These are phyloP conservation scores for Ligustrum vulgare DNA, from an alignment of 257 asterid genomes.

Conservation along the genomic window DNA sequence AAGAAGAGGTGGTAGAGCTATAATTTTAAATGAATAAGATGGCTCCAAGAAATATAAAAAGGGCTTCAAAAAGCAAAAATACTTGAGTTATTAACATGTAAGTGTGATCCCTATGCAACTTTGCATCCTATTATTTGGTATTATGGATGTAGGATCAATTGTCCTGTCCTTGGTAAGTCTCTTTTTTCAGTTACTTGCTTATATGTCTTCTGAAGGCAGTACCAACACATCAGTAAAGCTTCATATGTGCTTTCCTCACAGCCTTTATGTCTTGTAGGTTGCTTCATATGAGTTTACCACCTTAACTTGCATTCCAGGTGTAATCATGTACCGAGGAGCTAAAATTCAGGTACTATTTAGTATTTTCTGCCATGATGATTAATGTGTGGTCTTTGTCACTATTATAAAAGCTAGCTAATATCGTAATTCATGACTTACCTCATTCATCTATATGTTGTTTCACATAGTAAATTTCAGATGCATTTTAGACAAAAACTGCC, in stretches of 20 bases:
- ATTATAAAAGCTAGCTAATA: not conserved
- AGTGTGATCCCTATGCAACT: not conserved
- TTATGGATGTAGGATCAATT: not conserved
- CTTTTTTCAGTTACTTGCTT: not conserved
- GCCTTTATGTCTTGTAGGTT: slow-evolving; percentile 55
- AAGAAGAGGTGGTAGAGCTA: not conserved
- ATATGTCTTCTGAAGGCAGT: not conserved
- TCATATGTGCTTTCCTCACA: not conserved
- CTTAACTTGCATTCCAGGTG: slow-evolving; percentile 99
- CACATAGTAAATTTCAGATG: not conserved
- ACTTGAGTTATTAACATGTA: not conserved
- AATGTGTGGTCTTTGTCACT: too few species aligned
- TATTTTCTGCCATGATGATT: not conserved
- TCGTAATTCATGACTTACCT: not conserved
- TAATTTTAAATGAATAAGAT: not conserved
- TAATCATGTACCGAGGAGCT: slow-evolving; percentile 91
- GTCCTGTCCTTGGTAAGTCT: not conserved
- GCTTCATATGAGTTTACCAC: slow-evolving; percentile 98
- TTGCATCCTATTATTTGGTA: not conserved
- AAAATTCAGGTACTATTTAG: slow-evolving; percentile 85
- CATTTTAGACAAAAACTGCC: not conserved
- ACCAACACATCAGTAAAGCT: slow-evolving; percentile 9
- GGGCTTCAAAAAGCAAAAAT: not conserved
- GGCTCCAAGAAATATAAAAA: not conserved
- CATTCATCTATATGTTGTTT: not conserved